Conservation (phyloP, 2,329 filamentous ascomycete genomes). For the Aureobasidium sp. region DNA sequence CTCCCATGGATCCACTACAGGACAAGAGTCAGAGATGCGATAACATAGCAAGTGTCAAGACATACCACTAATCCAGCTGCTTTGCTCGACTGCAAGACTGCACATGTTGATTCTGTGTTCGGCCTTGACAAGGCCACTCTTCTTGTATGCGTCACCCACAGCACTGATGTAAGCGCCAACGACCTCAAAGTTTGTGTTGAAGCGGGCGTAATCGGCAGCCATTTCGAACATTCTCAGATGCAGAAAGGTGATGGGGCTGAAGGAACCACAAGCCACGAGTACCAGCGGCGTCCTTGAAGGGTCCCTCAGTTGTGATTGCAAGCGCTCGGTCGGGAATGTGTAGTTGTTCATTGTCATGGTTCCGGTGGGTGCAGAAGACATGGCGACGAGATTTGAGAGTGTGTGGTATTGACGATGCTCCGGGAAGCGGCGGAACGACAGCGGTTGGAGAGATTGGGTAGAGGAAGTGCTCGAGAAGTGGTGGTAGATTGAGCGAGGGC, state of each 20-base stretch:
- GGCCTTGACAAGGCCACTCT: conserved; percentile 67
- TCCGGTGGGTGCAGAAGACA: conserved; percentile 11
- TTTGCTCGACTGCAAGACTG: conserved; percentile 68
- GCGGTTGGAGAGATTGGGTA: not conserved
- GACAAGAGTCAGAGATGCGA: not conserved
- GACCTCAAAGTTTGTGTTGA: conserved; percentile 72
- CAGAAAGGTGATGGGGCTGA: conserved; percentile 47
- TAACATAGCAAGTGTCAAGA: not conserved
- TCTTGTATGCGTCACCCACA: conserved; percentile 71
- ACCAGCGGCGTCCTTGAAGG: conserved; percentile 55
- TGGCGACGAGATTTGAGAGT: conserved; percentile 12
- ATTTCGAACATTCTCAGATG: conserved; percentile 86
- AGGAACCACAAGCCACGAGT: conserved; percentile 60
- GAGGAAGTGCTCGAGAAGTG: not conserved
- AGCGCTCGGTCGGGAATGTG: conserved; percentile 54
- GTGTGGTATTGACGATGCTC: conserved; percentile 3
- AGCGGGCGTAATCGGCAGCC: conserved; percentile 71
- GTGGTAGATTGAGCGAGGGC: not conserved
- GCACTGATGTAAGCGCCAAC: conserved; percentile 79
- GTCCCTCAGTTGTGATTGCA: conserved; percentile 51
- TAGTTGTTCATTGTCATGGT: conserved; percentile 43
- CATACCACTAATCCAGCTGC: conserved; percentile 61
- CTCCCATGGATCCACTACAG: conserved; percentile 74
- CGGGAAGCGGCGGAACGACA: not conserved
- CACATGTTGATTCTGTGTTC: conserved; percentile 80